Conservation (phyloP, 2,329 filamentous ascomycete genomes). For the Aureobasidium vineae region DNA sequence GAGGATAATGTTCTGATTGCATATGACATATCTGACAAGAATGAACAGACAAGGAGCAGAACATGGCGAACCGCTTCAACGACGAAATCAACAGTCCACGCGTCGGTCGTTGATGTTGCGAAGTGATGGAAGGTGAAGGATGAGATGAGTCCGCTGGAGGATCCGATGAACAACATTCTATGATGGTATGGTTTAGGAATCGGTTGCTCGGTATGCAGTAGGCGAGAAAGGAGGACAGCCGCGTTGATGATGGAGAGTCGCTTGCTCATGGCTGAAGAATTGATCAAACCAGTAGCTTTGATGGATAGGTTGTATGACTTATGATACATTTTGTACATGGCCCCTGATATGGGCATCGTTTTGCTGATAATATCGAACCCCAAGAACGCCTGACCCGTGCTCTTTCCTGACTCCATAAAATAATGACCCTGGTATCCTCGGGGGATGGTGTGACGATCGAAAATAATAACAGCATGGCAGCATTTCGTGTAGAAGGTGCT, state of each 20-base stretch:
- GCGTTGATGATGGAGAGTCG: not conserved
- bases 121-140: not conserved
- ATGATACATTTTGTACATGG: slow-evolving; percentile 24
- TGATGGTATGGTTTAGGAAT: not conserved
- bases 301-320: slow-evolving; percentile 6
- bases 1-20: not conserved
- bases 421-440: not conserved
- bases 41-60: slow-evolving; percentile 14
- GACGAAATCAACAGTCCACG: slow-evolving; percentile 5
- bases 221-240: not conserved
- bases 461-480: too few relatives aligned
- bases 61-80: slow-evolving; percentile 20
- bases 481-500: not conserved
- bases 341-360: not conserved
- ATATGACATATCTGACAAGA: slow-evolving; percentile 1
- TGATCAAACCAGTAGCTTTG: not conserved
- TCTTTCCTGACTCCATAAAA: slow-evolving; percentile 20
- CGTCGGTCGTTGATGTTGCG: not conserved
- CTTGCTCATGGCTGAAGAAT: not conserved
- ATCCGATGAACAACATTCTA: not conserved
- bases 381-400: slow-evolving; percentile 21
- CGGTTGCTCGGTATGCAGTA: not conserved
- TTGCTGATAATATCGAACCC: not conserved
- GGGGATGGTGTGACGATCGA: not conserved
- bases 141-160: not conserved